These are phyloP conservation scores for Liquidambar formosana DNA, from an alignment of 164 flowering plant species.

Conservation along the genomic window DNA sequence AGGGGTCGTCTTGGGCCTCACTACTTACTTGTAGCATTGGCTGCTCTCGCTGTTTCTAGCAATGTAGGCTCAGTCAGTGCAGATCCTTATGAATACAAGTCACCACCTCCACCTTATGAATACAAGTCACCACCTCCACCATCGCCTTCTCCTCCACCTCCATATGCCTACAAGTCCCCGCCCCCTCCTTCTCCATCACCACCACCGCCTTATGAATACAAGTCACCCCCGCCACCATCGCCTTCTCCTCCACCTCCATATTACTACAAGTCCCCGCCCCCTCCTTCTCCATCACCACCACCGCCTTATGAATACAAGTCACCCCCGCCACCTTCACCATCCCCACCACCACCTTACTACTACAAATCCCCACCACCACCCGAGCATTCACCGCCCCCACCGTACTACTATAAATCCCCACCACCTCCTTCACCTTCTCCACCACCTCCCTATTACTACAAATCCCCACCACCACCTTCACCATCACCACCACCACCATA, in stretches of 20 bases:
- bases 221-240: conserved; percentile 41
- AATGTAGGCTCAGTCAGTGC: conserved; percentile 32
- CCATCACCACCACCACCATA: conserved; percentile 41
- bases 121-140: conserved; percentile 30
- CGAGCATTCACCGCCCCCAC: conserved; percentile 24
- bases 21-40: conserved; percentile 26
- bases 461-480: conserved; percentile 38
- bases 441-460: conserved; percentile 40
- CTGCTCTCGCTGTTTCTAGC: conserved; percentile 23
- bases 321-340: conserved; percentile 27
- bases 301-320: conserved; percentile 33
- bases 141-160: conserved; percentile 17
- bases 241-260: conserved; percentile 46
- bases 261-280: conserved; percentile 38
- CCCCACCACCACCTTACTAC: conserved; percentile 27
- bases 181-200: conserved; percentile 43
- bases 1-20: conserved; percentile 39
- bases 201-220: conserved; percentile 39
- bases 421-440: conserved; percentile 36
- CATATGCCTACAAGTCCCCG: conserved; percentile 46
- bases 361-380: conserved; percentile 43
- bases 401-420: conserved; percentile 37
- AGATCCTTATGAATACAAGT: conserved; percentile 31
- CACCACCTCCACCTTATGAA: conserved; percentile 27
- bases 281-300: conserved; percentile 28